Conservation (phyloP, 345 rosid genomes). For the Lepidium didymum region DNA sequence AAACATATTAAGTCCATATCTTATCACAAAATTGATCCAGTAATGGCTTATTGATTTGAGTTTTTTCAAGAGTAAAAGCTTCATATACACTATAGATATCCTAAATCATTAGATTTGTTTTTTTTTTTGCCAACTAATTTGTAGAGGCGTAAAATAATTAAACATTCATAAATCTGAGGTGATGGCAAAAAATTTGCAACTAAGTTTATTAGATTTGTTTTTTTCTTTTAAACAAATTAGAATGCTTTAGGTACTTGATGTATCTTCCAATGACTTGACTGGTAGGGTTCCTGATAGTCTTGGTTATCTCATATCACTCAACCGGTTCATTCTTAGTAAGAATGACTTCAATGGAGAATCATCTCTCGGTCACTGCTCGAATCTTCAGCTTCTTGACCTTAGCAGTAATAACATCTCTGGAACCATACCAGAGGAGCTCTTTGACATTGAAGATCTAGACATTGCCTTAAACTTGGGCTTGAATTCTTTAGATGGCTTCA, state of each 20-base stretch:
- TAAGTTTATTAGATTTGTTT: too few relatives aligned
- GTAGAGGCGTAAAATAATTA: too few relatives aligned
- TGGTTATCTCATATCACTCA: slow-evolving; percentile 51
- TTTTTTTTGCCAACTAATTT: too few relatives aligned
- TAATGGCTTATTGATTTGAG: too few relatives aligned
- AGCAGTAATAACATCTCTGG: slow-evolving; percentile 58
- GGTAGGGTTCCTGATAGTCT: slow-evolving; percentile 50
- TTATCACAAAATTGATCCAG: too few relatives aligned
- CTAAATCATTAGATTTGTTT: too few relatives aligned
- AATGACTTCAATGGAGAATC: slow-evolving; percentile 42
- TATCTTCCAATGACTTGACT: slow-evolving; percentile 45
- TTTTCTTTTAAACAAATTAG: too few relatives aligned
- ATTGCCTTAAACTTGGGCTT: slow-evolving; percentile 67
- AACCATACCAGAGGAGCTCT: slow-evolving; percentile 44
- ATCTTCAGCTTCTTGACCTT: slow-evolving; percentile 68
- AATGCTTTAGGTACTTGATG: slow-evolving; percentile 63
- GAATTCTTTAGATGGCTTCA: slow-evolving; percentile 51
- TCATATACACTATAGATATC: too few relatives aligned
- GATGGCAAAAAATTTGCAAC: too few relatives aligned
- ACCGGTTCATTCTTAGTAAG: slow-evolving; percentile 40
- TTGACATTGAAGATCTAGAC: slow-evolving; percentile 54
- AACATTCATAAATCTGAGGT: too few relatives aligned
- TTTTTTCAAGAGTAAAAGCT: too few relatives aligned
- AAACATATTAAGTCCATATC: too few relatives aligned
- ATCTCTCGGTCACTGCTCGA: slow-evolving; percentile 50